phyloP scores from a whole-genome alignment of 345 rosid genomes.

The Salix caprea region DNA sequence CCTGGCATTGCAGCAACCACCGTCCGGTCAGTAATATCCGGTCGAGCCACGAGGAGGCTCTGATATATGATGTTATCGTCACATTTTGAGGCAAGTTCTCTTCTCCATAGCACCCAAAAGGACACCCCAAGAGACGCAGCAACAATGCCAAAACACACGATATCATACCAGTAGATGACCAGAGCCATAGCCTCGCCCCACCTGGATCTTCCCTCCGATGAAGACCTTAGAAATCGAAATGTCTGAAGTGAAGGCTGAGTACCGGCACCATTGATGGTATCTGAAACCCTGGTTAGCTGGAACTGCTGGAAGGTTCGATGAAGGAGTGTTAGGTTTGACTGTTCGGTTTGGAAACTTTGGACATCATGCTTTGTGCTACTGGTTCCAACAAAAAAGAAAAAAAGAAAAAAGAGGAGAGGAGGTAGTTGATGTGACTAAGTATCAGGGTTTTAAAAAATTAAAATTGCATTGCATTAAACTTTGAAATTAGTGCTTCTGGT shows the following conservation, averaged over 20 bases:
- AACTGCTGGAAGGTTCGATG: not conserved
- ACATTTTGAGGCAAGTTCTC: constrained; percentile 33
- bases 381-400: not conserved
- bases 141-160: constrained; percentile 70
- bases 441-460: no score
- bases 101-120: constrained; percentile 53
- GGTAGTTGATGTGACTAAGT: no score
- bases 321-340: constrained; percentile 20
- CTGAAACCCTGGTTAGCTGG: not conserved
- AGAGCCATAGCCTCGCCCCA: constrained; percentile 39
- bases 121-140: constrained; percentile 48
- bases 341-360: constrained; percentile 1
- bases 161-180: constrained; percentile 64
- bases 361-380: not conserved
- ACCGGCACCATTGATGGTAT: not conserved
- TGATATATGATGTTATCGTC: constrained; percentile 31
- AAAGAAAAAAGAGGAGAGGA: no score
- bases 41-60: constrained; percentile 42
- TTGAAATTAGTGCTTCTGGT: no score
- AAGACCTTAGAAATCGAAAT: not conserved
- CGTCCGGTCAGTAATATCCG: constrained; percentile 23
- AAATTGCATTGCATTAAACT: no score
- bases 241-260: no score
- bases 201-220: not conserved
- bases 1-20: constrained; percentile 20